Evolutionary conservation across 257 asterid genomes (phyloP), one percentile per base, ranked within the genome.

Genomic region (Primulina huaijiensis): DNA sequence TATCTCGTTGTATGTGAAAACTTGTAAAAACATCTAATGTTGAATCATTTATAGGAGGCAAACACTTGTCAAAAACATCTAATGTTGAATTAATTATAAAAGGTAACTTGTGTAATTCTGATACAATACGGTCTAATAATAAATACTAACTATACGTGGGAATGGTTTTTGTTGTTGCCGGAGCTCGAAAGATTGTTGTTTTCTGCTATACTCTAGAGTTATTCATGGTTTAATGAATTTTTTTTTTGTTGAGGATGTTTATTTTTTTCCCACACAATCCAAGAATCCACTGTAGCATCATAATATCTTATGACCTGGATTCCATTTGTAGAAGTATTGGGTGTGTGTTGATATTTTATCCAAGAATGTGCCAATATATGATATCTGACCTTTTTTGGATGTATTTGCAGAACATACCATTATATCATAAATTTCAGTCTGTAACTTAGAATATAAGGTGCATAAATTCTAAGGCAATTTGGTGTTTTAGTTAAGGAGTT

Each of bases 1-100:
- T 72, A 19, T 71, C 67, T 61, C 55, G 40, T 53, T 64, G 62
- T 72, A 31, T 62, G 74, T 37, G 58, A 62, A 29, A 52, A 60
- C 71, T 66, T 65, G 71, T 60, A 57, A 58, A 60, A 62, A 21
- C 29, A 31, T 25, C 17, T 14, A 59, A 60, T 55, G 21, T 33
- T 21, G 46, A 60, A 34, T 29, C 56, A 52, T 17, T 69, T 38
- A 16, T 50, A 16, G 21, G 8, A 50, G 2, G 34, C 34, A 0
- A 62, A 29, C 52, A 60, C 71, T 66, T 60, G 68, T 60, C 5
- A 57, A 58, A 60, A 62, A 21, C 29, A 31, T 25, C 17, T 9
- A 46, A 60, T 55, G 17, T 33, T 21, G 46, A 60, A 34, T 29
- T 62, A 35, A 17, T 69, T 38, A 16, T 50, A 1, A 7, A 7